phyloP scores from a whole-genome alignment of 495 filamentous ascomycete species.

The Copromyces sp. region DNA sequence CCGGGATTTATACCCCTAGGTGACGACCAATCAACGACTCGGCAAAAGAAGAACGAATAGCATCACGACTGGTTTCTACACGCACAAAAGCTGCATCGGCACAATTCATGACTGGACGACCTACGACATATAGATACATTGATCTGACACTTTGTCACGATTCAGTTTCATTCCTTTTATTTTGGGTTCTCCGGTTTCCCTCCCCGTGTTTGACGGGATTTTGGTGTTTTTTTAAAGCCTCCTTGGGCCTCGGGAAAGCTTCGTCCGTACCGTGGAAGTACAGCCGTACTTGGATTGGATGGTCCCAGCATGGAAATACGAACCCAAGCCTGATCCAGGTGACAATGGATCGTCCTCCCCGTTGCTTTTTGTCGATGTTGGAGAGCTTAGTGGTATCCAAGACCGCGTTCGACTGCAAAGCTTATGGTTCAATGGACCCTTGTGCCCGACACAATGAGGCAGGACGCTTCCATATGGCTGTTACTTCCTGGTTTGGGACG shows the following conservation, averaged over 20 bases:
- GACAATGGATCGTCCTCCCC: background rate
- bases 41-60: background rate
- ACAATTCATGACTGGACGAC: background rate
- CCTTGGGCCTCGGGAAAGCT: background rate
- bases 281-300: background rate
- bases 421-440: background rate
- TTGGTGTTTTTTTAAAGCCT: background rate
- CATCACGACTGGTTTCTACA: background rate
- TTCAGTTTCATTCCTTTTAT: background rate
- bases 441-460: background rate
- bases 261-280: background rate
- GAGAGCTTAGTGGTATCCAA: background rate
- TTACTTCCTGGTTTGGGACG: background rate
- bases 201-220: background rate
- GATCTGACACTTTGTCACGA: constrained; percentile 7
- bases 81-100: background rate
- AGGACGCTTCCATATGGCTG: background rate
- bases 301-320: background rate
- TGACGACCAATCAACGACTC: constrained; percentile 6
- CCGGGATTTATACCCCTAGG: constrained; percentile 21
- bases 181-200: background rate
- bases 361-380: background rate
- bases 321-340: background rate
- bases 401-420: background rate
- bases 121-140: background rate